Evolutionary conservation across 495 filamentous ascomycete species (phyloP).

Genomic region (Aspergillus saccharolyticus): DNA sequence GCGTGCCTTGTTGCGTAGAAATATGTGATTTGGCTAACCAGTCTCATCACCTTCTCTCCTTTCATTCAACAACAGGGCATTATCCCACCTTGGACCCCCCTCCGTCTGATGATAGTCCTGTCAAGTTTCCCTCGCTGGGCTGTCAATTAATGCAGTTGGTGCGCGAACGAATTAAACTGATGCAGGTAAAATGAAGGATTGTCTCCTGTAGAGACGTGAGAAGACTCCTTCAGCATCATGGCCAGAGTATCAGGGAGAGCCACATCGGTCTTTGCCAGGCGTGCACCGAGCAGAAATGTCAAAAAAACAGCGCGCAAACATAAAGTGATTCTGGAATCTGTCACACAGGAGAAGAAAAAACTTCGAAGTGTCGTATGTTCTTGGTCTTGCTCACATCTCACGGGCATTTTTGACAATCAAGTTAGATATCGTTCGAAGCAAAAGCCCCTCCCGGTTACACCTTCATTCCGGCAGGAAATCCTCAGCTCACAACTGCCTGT

Average conservation of each 20-base stretch:
- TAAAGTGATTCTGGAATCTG: conserved; percentile 53
- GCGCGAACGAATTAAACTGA: background rate
- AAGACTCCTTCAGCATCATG: conserved; percentile 26
- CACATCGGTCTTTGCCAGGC: conserved; percentile 30
- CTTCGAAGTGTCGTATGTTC: conserved; percentile 52
- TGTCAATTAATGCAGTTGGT: conserved; percentile 6
- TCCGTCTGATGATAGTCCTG: background rate
- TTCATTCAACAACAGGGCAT: background rate
- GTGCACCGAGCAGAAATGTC: conserved; percentile 27
- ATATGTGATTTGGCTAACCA: background rate
- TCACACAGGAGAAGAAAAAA: conserved; percentile 58
- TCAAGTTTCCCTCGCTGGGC: background rate
- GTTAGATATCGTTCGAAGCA: conserved; percentile 45
- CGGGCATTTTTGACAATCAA: conserved; percentile 20
- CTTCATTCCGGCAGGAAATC: conserved; percentile 79
- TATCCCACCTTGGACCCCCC: background rate
- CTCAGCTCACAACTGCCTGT: conserved; percentile 66
- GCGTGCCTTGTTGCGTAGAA: background rate
- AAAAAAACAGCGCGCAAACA: conserved; percentile 43
- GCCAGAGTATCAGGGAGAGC: conserved; percentile 34
- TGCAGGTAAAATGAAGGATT: conserved; percentile 15
- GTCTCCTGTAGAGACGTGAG: conserved; percentile 16
- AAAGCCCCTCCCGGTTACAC: conserved; percentile 71
- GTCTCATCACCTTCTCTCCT: background rate
- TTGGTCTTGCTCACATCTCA: background rate